Evolutionary conservation across 2,329 filamentous ascomycete species (phyloP), one percentile per base, ranked within the genome.

Genomic region (Apiospora kogelbergensis): DNA sequence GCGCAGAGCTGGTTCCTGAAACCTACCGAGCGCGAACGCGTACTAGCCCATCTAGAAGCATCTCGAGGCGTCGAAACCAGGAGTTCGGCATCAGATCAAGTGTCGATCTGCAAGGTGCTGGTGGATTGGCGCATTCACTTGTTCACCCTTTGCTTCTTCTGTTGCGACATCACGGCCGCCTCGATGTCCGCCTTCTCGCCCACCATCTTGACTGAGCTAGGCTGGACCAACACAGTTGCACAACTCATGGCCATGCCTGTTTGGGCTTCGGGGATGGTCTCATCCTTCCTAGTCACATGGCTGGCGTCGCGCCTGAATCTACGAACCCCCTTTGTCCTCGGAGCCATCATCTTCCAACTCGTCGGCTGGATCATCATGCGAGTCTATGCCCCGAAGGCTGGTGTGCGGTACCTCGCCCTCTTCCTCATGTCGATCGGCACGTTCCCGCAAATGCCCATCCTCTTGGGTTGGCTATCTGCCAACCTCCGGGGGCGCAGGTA

Each of bases 401-500:
- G 75, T 7, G 72, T 76, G 11, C 74, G 76, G 22, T 77, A 77
- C 37, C 46, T 76, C 33, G 74, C 76, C 0, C 65, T 66, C 10
- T 40, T 46, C 26, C 72, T 78, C 57, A 75, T 77, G 75, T 67
- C 73, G 6, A 68, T 70, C n/a, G 76, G 76, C 17, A 77, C 76
- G 9, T 76, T 74, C 64, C 75, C 76, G 5, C 75, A 77, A 70
- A 75, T 78, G 75, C 66, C 76, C 17, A 72, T 76, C 17, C 68
- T 75, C 17, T 74, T 76, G 71, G 73, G 71, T 1, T 88, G 70
- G 75, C 81, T 69, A 20, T 81, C 78, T 40, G 79, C 80, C 53
- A 84, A 84, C 67, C 73, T 84, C 3, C 75, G 79, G 11, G 81
- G 80, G n/a, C 77, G 77, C 67, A 78, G 79, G 46, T 79, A 80